Base-by-base conservation (phyloP, 371 early-diverging fungal genomes). In the Mortierella sp. region DNA sequence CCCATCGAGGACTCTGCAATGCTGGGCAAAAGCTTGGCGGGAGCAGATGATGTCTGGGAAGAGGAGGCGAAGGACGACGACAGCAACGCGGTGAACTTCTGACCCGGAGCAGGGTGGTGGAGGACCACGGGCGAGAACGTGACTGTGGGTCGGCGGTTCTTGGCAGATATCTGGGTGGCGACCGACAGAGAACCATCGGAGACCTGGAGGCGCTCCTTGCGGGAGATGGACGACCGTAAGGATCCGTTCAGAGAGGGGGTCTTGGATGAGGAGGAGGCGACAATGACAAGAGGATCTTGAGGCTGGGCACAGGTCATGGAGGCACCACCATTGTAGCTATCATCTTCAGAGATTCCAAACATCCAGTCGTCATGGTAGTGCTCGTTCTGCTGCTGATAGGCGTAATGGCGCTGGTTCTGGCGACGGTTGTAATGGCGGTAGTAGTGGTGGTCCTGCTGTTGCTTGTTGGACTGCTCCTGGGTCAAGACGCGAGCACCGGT, bases 401-500 rank as follows among this genome's bases (percentile, higher is more conserved):
- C 43, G 51, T 77, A 75, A 63, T 70, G 71, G 41, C 60, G 41
- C 24, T 49, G 35, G 43, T 70, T 74, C 75, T 79, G 79, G 43
- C 75, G 70, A 38, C 77, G 77, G 55, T 58, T 70, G 41, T 85
- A 55, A 43, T 75, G 71, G 8, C 77, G 76, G 76, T 84, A 35
- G 70, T 75, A 75, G 76, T 82, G 77, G 70, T 79, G 73, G 56
- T 75, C 63, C 43, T 81, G 55, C 10, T 70, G 72, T 7, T 68
- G 29, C n/a, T 70, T 32, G 51, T 41, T 46, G 71, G 48, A 75
- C 68, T 70, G 48, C 68, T 78, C 75, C 35, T 82, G 78, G 49
- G 8, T 88, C 90, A 71, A 88, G 77, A 60, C 87, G 88, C 87
- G 90, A 82, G 71, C 88, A 88, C 21, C 90, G 82, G 84, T 90